Conservation (phyloP, 805 yeast species). For the Lipomyces oligophaga region DNA sequence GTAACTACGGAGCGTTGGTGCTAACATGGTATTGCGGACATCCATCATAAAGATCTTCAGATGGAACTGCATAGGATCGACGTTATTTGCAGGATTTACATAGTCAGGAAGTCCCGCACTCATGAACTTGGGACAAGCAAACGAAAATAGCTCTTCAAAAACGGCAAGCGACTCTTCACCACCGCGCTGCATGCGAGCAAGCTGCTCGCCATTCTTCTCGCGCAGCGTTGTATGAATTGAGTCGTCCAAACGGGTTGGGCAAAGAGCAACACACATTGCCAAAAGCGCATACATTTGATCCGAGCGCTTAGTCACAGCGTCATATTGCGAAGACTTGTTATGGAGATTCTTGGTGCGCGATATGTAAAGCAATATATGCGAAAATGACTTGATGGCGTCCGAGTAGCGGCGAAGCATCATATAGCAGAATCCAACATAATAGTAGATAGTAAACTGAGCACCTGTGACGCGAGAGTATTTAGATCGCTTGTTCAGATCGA, state of each 20-base stretch:
- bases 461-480: slow-evolving; percentile 48
- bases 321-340: slow-evolving; percentile 45
- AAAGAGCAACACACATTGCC: slow-evolving; percentile 45
- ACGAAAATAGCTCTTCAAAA: slow-evolving; percentile 47
- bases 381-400: slow-evolving; percentile 49
- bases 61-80: slow-evolving; percentile 46
- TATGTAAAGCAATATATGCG: slow-evolving; percentile 47
- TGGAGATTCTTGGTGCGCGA: slow-evolving; percentile 45
- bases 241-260: slow-evolving; percentile 49
- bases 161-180: slow-evolving; percentile 43
- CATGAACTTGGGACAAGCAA: slow-evolving; percentile 50
- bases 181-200: slow-evolving; percentile 43
- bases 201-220: slow-evolving; percentile 48
- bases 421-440: slow-evolving; percentile 51
- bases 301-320: slow-evolving; percentile 46
- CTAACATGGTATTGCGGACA: slow-evolving; percentile 40
- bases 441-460: slow-evolving; percentile 50
- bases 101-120: slow-evolving; percentile 41
- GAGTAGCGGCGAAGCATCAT: slow-evolving; percentile 50
- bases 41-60: slow-evolving; percentile 44
- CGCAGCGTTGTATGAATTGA: slow-evolving; percentile 43
- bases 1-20: slow-evolving; percentile 45
- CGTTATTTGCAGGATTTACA: slow-evolving; percentile 33
- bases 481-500: slow-evolving; percentile 48
- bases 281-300: slow-evolving; percentile 52